phyloP scores from a whole-genome alignment of 2,329 filamentous ascomycete genomes.

The Monosporascus sp. region DNA sequence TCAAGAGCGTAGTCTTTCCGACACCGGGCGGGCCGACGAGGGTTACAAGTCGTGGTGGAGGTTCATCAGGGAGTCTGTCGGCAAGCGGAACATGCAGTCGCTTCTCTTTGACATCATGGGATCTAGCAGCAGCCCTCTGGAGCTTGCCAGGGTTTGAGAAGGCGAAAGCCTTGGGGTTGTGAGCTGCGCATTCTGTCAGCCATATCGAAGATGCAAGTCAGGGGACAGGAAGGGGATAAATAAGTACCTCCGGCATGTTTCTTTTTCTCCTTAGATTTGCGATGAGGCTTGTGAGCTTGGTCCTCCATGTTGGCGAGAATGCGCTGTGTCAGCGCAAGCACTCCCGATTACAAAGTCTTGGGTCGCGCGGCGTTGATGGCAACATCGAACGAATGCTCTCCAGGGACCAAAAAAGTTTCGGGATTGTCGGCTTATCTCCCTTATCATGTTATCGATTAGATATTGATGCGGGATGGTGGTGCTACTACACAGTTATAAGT shows the following conservation, averaged over 20 bases:
- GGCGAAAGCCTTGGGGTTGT: constrained; percentile 87
- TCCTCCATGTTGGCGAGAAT: constrained; percentile 60
- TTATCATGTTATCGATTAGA: neutral
- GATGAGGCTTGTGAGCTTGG: constrained; percentile 79
- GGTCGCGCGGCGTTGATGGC: no score
- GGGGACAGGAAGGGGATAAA: neutral
- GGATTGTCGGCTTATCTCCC: neutral
- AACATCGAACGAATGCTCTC: neutral
- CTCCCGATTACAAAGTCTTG: neutral
- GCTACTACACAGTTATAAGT: no score
- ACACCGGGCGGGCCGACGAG: constrained; percentile 94
- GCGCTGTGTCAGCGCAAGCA: constrained; percentile 3
- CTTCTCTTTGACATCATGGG: constrained; percentile 70
- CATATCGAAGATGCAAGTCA: neutral
- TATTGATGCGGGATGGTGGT: neutral
- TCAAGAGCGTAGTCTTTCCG: constrained; percentile 92
- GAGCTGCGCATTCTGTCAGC: constrained; percentile 43
- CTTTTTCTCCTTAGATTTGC: constrained; percentile 87
- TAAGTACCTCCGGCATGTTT: constrained; percentile 55
- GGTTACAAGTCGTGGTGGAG: constrained; percentile 85
- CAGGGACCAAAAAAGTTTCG: neutral
- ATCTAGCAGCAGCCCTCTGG: constrained; percentile 65
- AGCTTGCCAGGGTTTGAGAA: constrained; percentile 77
- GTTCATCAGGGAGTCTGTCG: constrained; percentile 91
- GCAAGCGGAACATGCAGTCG: constrained; percentile 93